Evolutionary conservation across 306 rosid species (phyloP), one percentile per base, ranked within the genome.

Genomic region (Rosa chinensis): DNA sequence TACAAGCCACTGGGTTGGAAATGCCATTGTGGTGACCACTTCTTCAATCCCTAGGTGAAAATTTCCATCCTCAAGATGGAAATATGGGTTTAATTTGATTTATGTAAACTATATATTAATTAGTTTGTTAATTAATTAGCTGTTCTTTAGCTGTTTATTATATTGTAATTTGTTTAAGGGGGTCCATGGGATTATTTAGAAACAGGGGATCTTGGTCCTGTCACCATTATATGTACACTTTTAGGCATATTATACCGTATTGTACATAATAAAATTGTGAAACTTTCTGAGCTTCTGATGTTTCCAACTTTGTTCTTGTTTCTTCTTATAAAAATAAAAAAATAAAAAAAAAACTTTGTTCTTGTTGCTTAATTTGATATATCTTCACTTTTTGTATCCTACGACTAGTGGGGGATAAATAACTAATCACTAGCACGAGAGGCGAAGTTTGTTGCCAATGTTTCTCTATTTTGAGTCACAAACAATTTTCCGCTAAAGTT

Each of bases 1-100:
- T 96, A 96, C 98, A 96, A 96, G 87, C 98, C 98, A 5, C 74
- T 96, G 84, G 97, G 94, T 45, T 96, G 99, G 99, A 96, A 96
- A 84, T 96, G 99, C 78, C 92, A 81, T 3, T 96, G 99, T 73
- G 90, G 90, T 61, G 72, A 87, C 68, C 97, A 85, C 82, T 84
- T 96, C 76, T 96, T 88, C 87, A 91, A 93, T 79, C 99, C 99
- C 10, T 96, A 85, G 70, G 40, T 72, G 62, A 40, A 16, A 39
- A 18, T 37, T 47, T 20, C 45, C 71, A 44, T 44, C 39, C 45
- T 58, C 48, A 21, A 56, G 55, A 32, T 12, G 17, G 44, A 25
- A 25, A 40, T 9, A 37, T 63, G 58, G 67, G 67, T 63, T 72
- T 73, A 11, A 17, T 1, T 72, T 37, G n/a, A 13, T 35, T n/a